phyloP scores from a whole-genome alignment of 176 grass and related monocot species.

The Otatea glauca region DNA sequence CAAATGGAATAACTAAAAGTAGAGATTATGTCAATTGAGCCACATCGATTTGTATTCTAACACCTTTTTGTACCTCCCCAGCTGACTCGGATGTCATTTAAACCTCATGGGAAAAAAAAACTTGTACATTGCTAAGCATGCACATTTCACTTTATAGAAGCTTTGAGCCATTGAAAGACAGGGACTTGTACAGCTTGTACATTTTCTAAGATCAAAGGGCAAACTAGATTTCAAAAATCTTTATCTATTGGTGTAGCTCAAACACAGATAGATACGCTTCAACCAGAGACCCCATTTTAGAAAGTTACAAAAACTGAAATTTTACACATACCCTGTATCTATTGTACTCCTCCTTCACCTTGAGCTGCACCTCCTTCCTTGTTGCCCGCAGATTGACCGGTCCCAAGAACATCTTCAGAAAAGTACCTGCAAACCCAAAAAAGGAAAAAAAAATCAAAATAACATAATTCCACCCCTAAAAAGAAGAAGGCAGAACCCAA shows the following conservation, averaged over 20 bases:
- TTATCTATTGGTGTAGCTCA: background rate
- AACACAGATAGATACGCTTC: background rate
- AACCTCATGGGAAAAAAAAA: background rate
- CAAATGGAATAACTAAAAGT: constrained; percentile 7
- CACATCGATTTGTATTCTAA: background rate
- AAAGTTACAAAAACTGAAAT: constrained; percentile 10
- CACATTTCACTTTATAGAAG: background rate
- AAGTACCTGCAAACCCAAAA: constrained; percentile 55
- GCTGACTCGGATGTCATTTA: background rate
- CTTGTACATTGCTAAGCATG: background rate
- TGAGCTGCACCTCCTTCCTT: constrained; percentile 94
- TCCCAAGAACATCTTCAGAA: constrained; percentile 88
- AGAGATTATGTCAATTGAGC: background rate
- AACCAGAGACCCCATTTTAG: background rate
- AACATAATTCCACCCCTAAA: background rate
- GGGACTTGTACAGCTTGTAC: background rate
- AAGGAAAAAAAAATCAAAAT: constrained; percentile 13
- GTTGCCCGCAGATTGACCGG: constrained; percentile 85
- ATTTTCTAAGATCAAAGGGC: constrained; percentile 9
- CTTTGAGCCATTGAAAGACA: background rate
- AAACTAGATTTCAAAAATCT: background rate
- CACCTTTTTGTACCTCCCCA: background rate
- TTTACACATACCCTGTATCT: constrained; percentile 81
- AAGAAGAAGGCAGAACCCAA: background rate
- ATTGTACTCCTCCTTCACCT: constrained; percentile 98